A percentile compares a stretch with the other conserved stretches of the same genome.
phyloP scores from a whole-genome alignment of 1,284 basidiomycete genomes.

The Laetiporus sulphureus region DNA sequence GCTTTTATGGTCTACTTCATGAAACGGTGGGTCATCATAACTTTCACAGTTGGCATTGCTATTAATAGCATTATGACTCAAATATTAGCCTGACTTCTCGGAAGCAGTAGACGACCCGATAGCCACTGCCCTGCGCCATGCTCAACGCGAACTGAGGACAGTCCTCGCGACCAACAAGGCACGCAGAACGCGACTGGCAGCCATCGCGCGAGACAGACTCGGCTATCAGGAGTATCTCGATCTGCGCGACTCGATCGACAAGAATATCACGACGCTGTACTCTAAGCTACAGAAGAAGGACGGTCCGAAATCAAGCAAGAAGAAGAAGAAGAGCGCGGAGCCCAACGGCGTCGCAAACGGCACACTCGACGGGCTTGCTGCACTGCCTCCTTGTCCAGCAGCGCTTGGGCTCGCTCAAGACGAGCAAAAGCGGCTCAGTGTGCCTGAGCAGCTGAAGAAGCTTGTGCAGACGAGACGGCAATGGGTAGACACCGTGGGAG shows the following conservation, averaged over 20 bases:
- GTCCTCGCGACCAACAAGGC: constrained; percentile 81
- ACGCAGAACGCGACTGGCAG: constrained; percentile 68
- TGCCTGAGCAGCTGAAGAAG: constrained; percentile 67
- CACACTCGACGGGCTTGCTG: constrained; percentile 17
- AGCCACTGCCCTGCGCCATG: constrained; percentile 81
- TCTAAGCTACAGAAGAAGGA: constrained; percentile 73
- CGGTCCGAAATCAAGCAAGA: constrained; percentile 56
- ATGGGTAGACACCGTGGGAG: constrained; percentile 69
- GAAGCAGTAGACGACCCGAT: constrained; percentile 89
- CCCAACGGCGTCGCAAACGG: constrained; percentile 31
- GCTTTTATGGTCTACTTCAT: constrained; percentile 60
- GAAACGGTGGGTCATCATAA: constrained; percentile 38
- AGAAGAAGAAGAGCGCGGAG: constrained; percentile 56
- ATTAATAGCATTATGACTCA: neutral
- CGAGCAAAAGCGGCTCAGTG: constrained; percentile 55
- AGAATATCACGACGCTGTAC: constrained; percentile 67
- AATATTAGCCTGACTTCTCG: constrained; percentile 63
- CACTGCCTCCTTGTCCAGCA: constrained; percentile 46
- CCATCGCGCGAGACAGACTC: constrained; percentile 81
- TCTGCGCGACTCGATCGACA: constrained; percentile 75
- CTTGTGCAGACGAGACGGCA: constrained; percentile 64
- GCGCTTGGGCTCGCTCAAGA: constrained; percentile 62
- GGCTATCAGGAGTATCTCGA: constrained; percentile 87
- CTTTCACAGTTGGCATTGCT: neutral
- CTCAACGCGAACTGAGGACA: constrained; percentile 74